Evolutionary conservation across 106 monocot species (phyloP).

Genomic region (Amphibolis antarctica): DNA sequence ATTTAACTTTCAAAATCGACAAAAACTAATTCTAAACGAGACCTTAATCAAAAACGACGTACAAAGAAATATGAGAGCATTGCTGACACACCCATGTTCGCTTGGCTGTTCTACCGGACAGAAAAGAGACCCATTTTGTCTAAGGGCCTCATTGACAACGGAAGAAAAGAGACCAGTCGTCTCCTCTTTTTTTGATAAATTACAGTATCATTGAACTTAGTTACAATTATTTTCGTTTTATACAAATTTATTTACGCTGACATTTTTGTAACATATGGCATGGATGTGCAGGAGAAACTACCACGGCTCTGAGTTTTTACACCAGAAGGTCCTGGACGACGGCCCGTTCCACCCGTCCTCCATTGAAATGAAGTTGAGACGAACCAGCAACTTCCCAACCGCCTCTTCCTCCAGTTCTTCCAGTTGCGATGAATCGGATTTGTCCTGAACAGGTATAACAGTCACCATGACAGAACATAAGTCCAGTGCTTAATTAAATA

Average conservation of each 20-base stretch:
- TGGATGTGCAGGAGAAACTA: neutral
- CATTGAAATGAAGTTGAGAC: conserved; percentile 42
- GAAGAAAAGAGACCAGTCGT: too few relatives aligned
- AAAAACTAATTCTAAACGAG: too few relatives aligned
- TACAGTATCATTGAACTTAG: neutral
- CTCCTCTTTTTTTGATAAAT: neutral
- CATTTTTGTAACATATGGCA: too few relatives aligned
- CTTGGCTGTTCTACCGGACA: too few relatives aligned
- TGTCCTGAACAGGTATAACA: neutral
- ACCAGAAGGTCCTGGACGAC: conserved; percentile 12
- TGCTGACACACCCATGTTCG: too few relatives aligned
- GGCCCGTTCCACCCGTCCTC: conserved; percentile 43
- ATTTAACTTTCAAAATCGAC: too few relatives aligned
- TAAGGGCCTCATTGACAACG: too few relatives aligned
- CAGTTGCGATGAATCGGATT: neutral
- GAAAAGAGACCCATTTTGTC: too few relatives aligned
- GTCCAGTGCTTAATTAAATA: neutral
- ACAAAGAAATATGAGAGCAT: too few relatives aligned
- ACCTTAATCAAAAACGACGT: too few relatives aligned
- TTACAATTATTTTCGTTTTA: neutral
- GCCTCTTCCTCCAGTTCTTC: conserved; percentile 32
- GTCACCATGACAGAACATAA: neutral
- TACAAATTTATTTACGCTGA: too few relatives aligned
- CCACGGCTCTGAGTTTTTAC: conserved; percentile 17
- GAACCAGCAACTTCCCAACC: conserved; percentile 21